phyloP scores from a whole-genome alignment of 1,284 basidiomycete genomes.

The Pseudozyma sp. region DNA sequence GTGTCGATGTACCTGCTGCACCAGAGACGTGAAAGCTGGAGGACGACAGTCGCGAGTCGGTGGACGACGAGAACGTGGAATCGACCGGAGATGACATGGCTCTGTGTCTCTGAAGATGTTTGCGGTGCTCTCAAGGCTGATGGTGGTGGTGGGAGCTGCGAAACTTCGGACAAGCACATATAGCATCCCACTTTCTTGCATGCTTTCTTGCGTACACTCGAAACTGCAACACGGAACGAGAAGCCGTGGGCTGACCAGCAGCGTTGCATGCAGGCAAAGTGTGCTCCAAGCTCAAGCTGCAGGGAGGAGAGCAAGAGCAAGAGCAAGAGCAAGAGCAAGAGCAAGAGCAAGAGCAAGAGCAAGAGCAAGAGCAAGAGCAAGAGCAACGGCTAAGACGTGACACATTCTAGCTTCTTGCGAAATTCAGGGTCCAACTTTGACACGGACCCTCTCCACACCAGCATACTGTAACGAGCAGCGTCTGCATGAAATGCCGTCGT shows the following conservation, averaged over 20 bases:
- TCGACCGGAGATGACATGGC: neutral
- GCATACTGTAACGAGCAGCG: neutral
- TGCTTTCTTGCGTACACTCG: no score
- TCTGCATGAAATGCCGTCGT: neutral
- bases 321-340: neutral
- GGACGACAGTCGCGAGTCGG: neutral
- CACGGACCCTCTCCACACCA: neutral
- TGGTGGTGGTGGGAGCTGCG: neutral
- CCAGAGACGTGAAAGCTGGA: slow-evolving; percentile 16
- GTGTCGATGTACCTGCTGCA: slow-evolving; percentile 14
- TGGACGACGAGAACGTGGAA: neutral
- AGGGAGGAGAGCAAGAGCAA: neutral
- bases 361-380: neutral
- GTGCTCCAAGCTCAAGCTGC: no score
- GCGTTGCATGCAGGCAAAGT: no score
- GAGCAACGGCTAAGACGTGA: slow-evolving; percentile 15
- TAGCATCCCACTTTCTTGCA: no score
- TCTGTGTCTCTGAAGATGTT: neutral
- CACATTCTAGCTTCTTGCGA: slow-evolving; percentile 8
- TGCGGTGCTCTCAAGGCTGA: neutral
- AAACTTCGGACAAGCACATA: no score
- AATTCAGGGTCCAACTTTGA: slow-evolving; percentile 12
- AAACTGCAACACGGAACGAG: no score
- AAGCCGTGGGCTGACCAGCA: no score
- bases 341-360: neutral